Percentiles rank a stretch among this genome's conserved stretches.
Conservation (phyloP, 768 basidiomycete genomes). For the Leccinum rimulosum region DNA sequence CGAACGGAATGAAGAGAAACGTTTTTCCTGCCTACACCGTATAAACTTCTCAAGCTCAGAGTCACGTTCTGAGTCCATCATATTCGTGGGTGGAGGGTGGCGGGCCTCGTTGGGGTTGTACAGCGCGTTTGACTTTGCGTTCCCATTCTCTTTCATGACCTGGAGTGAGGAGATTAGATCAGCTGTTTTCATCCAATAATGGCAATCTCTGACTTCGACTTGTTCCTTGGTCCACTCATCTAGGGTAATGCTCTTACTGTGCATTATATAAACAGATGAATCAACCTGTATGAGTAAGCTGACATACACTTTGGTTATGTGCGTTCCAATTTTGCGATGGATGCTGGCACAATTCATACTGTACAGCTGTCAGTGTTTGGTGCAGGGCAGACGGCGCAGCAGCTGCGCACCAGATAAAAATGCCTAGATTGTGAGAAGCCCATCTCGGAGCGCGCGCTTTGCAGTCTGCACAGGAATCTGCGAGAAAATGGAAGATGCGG, state of each 20-base stretch:
- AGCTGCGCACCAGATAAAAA: slow-evolving; percentile 74
- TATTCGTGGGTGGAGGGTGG: slow-evolving; percentile 78
- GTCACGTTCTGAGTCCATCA: slow-evolving; percentile 77
- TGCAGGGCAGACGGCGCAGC: neutral
- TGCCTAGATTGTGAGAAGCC: slow-evolving; percentile 86
- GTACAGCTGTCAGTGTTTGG: slow-evolving; percentile 10
- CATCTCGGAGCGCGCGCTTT: slow-evolving; percentile 84
- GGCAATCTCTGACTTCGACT: slow-evolving; percentile 59
- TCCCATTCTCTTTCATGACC: slow-evolving; percentile 81
- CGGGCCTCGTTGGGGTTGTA: slow-evolving; percentile 77
- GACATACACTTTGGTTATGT: slow-evolving; percentile 88
- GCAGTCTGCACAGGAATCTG: slow-evolving; percentile 92
- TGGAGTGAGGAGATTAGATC: slow-evolving; percentile 32
- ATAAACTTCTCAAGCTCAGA: slow-evolving; percentile 92
- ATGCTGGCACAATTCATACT: slow-evolving; percentile 88
- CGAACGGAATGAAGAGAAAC: neutral
- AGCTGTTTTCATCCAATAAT: slow-evolving; percentile 8
- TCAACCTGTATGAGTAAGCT: neutral
- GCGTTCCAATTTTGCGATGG: slow-evolving; percentile 93
- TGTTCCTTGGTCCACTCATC: slow-evolving; percentile 89
- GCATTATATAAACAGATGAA: slow-evolving; percentile 2
- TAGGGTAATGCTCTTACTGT: slow-evolving; percentile 85
- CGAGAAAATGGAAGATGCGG: slow-evolving; percentile 9
- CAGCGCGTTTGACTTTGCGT: slow-evolving; percentile 71
- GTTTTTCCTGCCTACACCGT: slow-evolving; percentile 50